Conservation (phyloP, 202 grass and related monocot genomes). For the Elaeis oleifera region DNA sequence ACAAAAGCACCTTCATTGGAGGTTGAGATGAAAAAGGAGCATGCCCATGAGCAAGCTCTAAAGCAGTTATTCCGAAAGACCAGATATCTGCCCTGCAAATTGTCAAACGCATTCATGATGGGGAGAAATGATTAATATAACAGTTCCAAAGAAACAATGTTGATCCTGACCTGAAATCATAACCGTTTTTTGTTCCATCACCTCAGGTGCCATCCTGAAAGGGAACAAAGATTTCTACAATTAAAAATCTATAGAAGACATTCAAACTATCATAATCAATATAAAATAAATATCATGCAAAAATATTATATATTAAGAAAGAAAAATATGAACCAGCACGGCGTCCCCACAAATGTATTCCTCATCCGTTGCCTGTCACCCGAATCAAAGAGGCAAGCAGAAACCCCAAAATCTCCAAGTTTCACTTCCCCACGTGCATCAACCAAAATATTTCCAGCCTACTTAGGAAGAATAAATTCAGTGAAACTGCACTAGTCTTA, state of each 20-base stretch:
- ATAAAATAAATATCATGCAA: constrained; percentile 1
- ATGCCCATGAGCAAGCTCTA: constrained; percentile 95
- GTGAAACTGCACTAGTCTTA: background rate
- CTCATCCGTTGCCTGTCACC: constrained; percentile 78
- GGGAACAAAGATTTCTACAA: background rate
- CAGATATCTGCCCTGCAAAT: constrained; percentile 91
- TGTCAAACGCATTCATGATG: constrained; percentile 20
- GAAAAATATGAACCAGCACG: constrained; percentile 65
- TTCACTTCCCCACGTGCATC: constrained; percentile 72
- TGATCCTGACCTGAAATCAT: constrained; percentile 76
- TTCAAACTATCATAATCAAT: constrained; percentile 12
- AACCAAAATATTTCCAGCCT: constrained; percentile 98
- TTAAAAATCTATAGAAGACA: constrained; percentile 8
- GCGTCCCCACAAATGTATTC: constrained; percentile 94
- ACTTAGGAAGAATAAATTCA: constrained; percentile 10
- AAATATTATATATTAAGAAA: background rate
- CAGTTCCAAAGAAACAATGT: constrained; percentile 1
- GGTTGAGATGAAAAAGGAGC: constrained; percentile 93
- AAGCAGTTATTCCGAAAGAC: constrained; percentile 97
- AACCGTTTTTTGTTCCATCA: constrained; percentile 88
- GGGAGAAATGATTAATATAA: constrained; percentile 13
- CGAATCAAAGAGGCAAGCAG: constrained; percentile 90
- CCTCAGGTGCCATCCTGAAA: constrained; percentile 91
- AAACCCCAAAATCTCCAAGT: constrained; percentile 96
- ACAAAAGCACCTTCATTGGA: constrained; percentile 25